phyloP scores from a whole-genome alignment of 1,139 yeast species.

The Nakaseomyces delphensis region DNA sequence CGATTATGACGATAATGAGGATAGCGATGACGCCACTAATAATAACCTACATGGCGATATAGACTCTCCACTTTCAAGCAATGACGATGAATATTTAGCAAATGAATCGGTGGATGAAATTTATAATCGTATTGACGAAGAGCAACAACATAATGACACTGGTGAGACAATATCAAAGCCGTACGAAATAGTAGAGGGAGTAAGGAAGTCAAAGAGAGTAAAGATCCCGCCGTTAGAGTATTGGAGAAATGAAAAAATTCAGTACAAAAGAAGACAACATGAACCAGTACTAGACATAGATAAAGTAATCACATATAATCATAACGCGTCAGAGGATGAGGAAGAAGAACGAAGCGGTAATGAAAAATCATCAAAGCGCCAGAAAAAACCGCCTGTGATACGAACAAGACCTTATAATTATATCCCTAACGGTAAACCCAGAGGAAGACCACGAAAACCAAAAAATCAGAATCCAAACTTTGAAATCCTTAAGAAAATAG shows the following conservation, averaged over 20 bases:
- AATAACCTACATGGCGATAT: slow-evolving; percentile 9
- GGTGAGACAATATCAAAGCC: not conserved
- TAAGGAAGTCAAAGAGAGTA: slow-evolving; percentile 52
- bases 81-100: slow-evolving; percentile 26
- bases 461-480: slow-evolving; percentile 12
- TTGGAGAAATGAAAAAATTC: slow-evolving; percentile 77
- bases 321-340: slow-evolving; percentile 29
- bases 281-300: slow-evolving; percentile 52
- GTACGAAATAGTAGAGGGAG: slow-evolving; percentile 10
- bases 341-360: slow-evolving; percentile 9
- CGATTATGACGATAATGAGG: slow-evolving; percentile 9
- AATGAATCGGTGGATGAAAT: slow-evolving; percentile 13
- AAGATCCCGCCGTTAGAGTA: slow-evolving; percentile 68
- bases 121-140: slow-evolving; percentile 13
- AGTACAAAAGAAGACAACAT: slow-evolving; percentile 47
- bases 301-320: slow-evolving; percentile 43
- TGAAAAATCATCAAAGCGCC: slow-evolving; percentile 3
- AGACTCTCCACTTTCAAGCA: slow-evolving; percentile 13
- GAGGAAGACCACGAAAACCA: slow-evolving; percentile 23
- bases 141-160: not conserved
- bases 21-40: slow-evolving; percentile 11
- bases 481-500: slow-evolving; percentile 19
- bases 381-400: slow-evolving; percentile 10
- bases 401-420: slow-evolving; percentile 23
- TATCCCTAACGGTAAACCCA: slow-evolving; percentile 23